Evolutionary conservation across 2,329 filamentous ascomycete species (phyloP), one percentile per base, ranked within the genome.

Genomic region (Colletotrichum phormii): DNA sequence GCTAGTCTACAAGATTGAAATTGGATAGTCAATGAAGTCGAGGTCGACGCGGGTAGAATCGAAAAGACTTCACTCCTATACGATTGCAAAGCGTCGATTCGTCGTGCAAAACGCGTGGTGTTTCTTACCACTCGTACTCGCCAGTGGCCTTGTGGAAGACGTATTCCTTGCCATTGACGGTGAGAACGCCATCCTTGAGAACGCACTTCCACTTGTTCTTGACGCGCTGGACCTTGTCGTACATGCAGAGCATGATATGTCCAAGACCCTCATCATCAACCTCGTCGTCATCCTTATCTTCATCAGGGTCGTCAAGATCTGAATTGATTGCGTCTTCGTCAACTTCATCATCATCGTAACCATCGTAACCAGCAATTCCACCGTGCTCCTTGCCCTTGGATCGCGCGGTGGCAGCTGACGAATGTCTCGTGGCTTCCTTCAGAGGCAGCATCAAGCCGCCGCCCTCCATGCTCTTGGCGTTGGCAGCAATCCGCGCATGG

Each of bases 181-280:
- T 97, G 77, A 99, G 88, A 22, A 99, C 94, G 24, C 97, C 97
- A 79, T 99, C 97, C 86, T 98, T 98, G 75, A 99, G 91, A 1
- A 95, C 95, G 84, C 97, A 99, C 93, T 99, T 99, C 94, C 94
- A 97, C 90, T 97, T 99, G 86, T 98, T 99, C 91, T 99, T 99
- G 79, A 98, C 97, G 60, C 97, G 90, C 84, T 98, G 96, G 11
- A 99, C 97, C 86, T 99, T 99, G 86, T 99, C 97, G 81, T 99
- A 99, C 81, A 97, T 98, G 86, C 97, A 99, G 53, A 99, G 91
- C 94, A 99, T 98, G 80, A 97, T 95, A 77, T 97, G 94, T 1
- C 93, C 92, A 76, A 93, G 90, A 46, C 92, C 90, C 55, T 97
- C 95, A 73, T 97, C 95, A 15, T 95, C 94, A 63, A 97, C 95